Base-by-base conservation (phyloP, 495 filamentous ascomycete genomes). In the Penicillium daleae region DNA sequence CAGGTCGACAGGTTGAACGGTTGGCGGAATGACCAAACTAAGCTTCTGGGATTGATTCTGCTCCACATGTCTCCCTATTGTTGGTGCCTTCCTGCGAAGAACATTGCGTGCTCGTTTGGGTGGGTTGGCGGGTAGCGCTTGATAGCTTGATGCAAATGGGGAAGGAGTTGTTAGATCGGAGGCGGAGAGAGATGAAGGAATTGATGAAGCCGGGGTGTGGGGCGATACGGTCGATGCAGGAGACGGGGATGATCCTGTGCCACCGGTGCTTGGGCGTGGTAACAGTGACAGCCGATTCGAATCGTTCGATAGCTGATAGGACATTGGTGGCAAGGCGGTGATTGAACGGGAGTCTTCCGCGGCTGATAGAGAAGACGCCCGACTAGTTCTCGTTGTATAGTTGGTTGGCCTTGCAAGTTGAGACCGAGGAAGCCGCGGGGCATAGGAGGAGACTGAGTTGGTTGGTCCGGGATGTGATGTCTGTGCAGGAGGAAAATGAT, bases 41-140 rank as follows among this genome's bases (percentile, higher is more conserved):
- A 78, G 64, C 32, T 74, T 78, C 59, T 75, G 64, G 9, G 73
- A 64, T 51, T 69, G 69, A 31, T 42, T 69, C 31, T 66, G 63
- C 31, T 69, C 66, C 35, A 66, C 67, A 65, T 77, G 65, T 50
- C 71, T 74, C 29, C 75, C 78, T 64, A 80, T 80, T 57, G 74
- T 77, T 4, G 78, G 74, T 39, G 77, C 74, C 58, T 69, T 80
- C 58, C 79, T 74, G 59, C 79, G 74, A 40, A 82, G 67, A 50
- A 80, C 72, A 63, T 82, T 82, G 56, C 78, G 72, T 54, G 71
- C 62, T 53, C 74, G 74, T 60, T 73, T 68, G 24, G 54, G 59
- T 12, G 61, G 56, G 37, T 71, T 67, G 26, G 46, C 58, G 13
- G 61, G 59, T 35, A 64, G 52, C 7, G 62, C 52, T 48, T 65